Base-by-base conservation (phyloP, 768 basidiomycete genomes). In the Sarcodon sp. region DNA sequence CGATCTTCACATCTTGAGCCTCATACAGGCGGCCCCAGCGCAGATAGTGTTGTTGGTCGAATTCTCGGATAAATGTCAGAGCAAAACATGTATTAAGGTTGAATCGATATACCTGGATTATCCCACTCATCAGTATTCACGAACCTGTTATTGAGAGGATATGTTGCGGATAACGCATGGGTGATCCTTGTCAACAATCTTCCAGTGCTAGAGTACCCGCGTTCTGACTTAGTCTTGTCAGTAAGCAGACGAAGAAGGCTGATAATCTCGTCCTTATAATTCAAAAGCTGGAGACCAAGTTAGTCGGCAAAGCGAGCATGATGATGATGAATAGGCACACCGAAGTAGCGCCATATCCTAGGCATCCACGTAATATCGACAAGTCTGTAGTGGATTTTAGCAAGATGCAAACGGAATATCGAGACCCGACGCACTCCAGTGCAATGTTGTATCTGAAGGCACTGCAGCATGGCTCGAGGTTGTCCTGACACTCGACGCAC, bases 381-480 rank as follows among this genome's bases (percentile, higher is more conserved):
- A 92, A 72, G 62, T 90, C 87, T 88, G 53, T 35, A 4, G 21
- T 36, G 13, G 41, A 48, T 21, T 43, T 44, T 43, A 57, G 43
- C 45, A 33, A 37, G 18, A 47, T 11, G 15, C 11, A 11, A 21
- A 35, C 39, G 48, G 12, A 15, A 1, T 32, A 45, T 16, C 33
- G 47, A 47, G 35, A 15, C 48, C n/a, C 10, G 44, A 56, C 80
- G 65, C 57, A 89, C 88, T 92, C 87, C 92, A 96, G 61, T 96
- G 92, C 46, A 97, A 68, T 6, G 89, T 90, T 6, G 87, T 89
- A 55, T 90, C 87, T 3, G 86, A 87, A 6, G 87, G 82, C 3
- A 86, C 73, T 8, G 83, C 79, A 34, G 76, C 71, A 54, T 83
- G 77, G 4, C 75, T 74, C 1, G 83, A 85, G 2, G 88, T 90